Evolutionary conservation across 2,329 filamentous ascomycete species (phyloP), one percentile per base, ranked within the genome.

Genomic region (Diplocarpon rosae): DNA sequence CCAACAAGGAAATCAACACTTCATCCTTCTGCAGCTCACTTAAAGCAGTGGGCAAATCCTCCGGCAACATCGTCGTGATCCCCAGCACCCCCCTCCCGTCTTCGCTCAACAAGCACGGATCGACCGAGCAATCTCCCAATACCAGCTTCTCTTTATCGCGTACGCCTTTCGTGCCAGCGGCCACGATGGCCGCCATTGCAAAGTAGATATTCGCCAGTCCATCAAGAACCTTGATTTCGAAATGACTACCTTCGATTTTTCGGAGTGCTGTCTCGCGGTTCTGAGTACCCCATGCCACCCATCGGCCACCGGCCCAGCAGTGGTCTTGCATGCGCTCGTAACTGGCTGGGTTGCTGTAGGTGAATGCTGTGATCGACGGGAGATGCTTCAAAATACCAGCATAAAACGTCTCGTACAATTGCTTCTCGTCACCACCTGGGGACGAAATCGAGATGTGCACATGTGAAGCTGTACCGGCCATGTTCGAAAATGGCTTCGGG

Each of bases 121-220:
- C 77, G 1, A 60, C 64, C 7, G 56, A 55, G 49, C 76, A 78
- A 55, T 85, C 78, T 28, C 65, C 59, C 63, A 70, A 70, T 11
- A 57, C 55, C 38, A 82, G 60, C 38, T 61, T 50, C 43, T 67
- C 63, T 1, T 63, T 60, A 1, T 65, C 61, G 1, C 37, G 33
- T 12, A 85, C 53, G 0, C 83, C 83, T 1, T 69, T 49, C 0
- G 73, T 62, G 0, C 83, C 83, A 0, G 75, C 75, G 0, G 69
- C 69, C 0, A 87, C 57, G 0, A 87, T 58, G 0, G 76, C 78
- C 0, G 73, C 70, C 14, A 84, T 61, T 0, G 75, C 81, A 1
- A 93, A 63, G 58, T 92, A 93, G 43, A 80, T 75, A 58, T 93
- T 93, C 2, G 85, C 83, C 14, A 87, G 64, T 0, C 85, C 86